phyloP scores from a whole-genome alignment of 768 basidiomycete species.

The Auricularia sp. region DNA sequence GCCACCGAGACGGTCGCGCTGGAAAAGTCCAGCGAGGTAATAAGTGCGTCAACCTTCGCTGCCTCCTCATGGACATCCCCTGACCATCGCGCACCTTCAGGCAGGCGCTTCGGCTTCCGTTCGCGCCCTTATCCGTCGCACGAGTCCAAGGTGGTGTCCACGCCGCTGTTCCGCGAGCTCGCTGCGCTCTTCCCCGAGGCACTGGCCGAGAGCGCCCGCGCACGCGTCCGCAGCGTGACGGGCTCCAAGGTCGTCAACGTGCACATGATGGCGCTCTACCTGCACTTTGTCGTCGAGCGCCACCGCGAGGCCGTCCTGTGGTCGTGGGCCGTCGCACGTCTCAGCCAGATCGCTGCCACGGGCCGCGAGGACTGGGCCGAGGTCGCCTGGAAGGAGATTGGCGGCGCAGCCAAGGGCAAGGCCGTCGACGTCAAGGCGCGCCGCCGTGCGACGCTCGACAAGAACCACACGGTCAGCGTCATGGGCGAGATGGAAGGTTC shows the following conservation, averaged over 20 bases:
- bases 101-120: slow-evolving; percentile 4
- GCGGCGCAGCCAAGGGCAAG: not conserved
- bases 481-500: slow-evolving; percentile 14
- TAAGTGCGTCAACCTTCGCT: slow-evolving; percentile 6
- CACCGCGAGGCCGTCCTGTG: slow-evolving; percentile 8
- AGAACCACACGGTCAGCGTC: slow-evolving; percentile 16
- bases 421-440: not conserved
- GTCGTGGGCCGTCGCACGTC: slow-evolving; percentile 6
- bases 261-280: slow-evolving; percentile 8
- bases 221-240: not conserved
- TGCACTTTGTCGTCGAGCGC: slow-evolving; percentile 8
- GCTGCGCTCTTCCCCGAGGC: not conserved
- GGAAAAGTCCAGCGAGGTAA: slow-evolving; percentile 10
- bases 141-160: slow-evolving; percentile 5
- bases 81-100: not conserved
- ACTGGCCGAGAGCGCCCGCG: not conserved
- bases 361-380: not conserved
- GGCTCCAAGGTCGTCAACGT: slow-evolving; percentile 1
- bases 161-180: slow-evolving; percentile 5
- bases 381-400: not conserved
- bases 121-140: slow-evolving; percentile 5
- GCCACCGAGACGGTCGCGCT: slow-evolving; percentile 16
- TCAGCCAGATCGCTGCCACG: not conserved
- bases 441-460: not conserved
- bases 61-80: not conserved